Conservation (phyloP, 805 yeast genomes). For the Starmerella asiatica region DNA sequence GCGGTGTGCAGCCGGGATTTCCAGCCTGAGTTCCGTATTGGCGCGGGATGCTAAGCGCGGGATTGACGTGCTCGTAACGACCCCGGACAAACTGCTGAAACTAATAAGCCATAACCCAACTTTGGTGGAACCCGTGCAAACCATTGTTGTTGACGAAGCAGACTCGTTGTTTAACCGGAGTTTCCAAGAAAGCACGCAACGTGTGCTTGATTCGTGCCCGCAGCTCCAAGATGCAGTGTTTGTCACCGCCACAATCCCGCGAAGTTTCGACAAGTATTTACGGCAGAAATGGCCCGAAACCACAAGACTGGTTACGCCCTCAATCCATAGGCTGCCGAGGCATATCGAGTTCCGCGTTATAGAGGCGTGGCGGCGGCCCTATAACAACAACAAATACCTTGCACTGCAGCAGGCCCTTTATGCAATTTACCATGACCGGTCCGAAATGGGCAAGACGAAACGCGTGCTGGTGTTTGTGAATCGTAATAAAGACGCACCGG, state of each 20-base stretch:
- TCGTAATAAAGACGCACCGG: conserved; percentile 47
- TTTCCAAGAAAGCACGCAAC: conserved; percentile 53
- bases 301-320: conserved; percentile 59
- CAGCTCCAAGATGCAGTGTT: conserved; percentile 52
- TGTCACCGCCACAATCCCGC: conserved; percentile 85
- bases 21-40: conserved; percentile 13
- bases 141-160: conserved; percentile 80
- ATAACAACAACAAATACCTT: conserved; percentile 66
- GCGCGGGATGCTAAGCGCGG: conserved; percentile 28
- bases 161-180: conserved; percentile 80
- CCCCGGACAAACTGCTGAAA: conserved; percentile 58
- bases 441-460: conserved; percentile 64
- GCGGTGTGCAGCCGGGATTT: conserved; percentile 8
- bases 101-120: conserved; percentile 22
- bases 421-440: conserved; percentile 71
- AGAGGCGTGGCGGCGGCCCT: conserved; percentile 67
- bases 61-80: conserved; percentile 69
- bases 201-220: conserved; percentile 38
- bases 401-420: conserved; percentile 81
- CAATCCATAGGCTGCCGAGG: conserved; percentile 71
- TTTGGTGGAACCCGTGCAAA: conserved; percentile 35
- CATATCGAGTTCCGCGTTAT: conserved; percentile 58
- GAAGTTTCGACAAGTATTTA: conserved; percentile 53
- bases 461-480: conserved; percentile 78
- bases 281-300: conserved; percentile 50